A percentile compares a stretch with the other conserved stretches of the same genome.
phyloP scores from a whole-genome alignment of 306 rosid genomes.

The Abrus precatorius region DNA sequence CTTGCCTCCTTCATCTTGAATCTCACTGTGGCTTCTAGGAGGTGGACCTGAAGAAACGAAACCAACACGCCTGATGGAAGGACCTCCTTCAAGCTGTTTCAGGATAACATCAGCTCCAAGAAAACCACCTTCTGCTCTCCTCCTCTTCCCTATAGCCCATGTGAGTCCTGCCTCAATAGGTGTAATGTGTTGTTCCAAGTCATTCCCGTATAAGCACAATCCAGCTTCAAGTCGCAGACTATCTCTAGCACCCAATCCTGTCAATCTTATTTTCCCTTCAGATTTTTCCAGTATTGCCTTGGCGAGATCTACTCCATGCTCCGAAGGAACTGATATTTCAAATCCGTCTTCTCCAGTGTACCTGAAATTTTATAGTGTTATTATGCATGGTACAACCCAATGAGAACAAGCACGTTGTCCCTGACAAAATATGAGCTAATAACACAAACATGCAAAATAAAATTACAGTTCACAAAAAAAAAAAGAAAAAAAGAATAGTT shows the following conservation, averaged over 20 bases:
- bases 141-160: constrained; percentile 97
- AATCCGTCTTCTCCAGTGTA: constrained; percentile 99
- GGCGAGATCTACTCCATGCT: constrained; percentile 84
- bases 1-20: constrained; percentile 81
- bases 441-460: constrained; percentile 9
- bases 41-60: constrained; percentile 95
- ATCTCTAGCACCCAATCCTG: constrained; percentile 96
- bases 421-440: background rate
- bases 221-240: constrained; percentile 98
- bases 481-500: background rate
- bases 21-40: constrained; percentile 95
- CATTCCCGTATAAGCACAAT: constrained; percentile 91
- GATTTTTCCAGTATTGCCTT: constrained; percentile 96
- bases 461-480: background rate
- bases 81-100: constrained; percentile 85
- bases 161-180: constrained; percentile 97
- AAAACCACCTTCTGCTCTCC: constrained; percentile 98
- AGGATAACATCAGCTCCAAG: constrained; percentile 90
- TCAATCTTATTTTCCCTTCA: constrained; percentile 88
- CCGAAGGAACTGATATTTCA: constrained; percentile 97
- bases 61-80: constrained; percentile 86
- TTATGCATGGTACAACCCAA: constrained; percentile 20
- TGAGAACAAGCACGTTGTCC: constrained; percentile 33
- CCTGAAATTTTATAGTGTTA: constrained; percentile 60
- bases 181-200: constrained; percentile 90